These are phyloP conservation scores for Trichoderma reesei DNA, from an alignment of 495 filamentous ascomycete species.

Conservation along the genomic window DNA sequence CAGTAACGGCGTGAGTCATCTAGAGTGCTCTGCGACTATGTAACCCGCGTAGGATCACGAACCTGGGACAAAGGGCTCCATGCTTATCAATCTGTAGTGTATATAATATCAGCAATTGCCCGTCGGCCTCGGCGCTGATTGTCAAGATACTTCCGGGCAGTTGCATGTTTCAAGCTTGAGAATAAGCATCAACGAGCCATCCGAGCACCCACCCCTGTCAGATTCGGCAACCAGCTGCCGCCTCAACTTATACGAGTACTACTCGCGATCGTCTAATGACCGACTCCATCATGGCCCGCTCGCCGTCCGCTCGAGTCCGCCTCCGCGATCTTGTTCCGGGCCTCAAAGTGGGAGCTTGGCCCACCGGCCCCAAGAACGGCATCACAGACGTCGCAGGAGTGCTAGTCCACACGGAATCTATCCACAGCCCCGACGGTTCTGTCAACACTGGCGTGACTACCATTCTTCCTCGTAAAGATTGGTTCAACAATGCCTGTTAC, in stretches of 20 bases:
- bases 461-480: slow-evolving; percentile 39
- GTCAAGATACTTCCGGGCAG: background rate
- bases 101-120: background rate
- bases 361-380: slow-evolving; percentile 36
- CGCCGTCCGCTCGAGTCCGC: background rate
- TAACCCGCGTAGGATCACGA: no score
- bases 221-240: background rate
- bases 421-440: slow-evolving; percentile 17
- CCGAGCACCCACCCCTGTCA: background rate
- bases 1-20: background rate
- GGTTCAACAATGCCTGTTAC: slow-evolving; percentile 38
- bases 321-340: slow-evolving; percentile 34
- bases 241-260: background rate
- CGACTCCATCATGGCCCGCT: background rate
- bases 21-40: background rate
- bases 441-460: slow-evolving; percentile 42
- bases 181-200: background rate
- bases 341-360: slow-evolving; percentile 27
- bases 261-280: background rate
- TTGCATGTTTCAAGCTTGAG: background rate
- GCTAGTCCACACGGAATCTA: slow-evolving; percentile 36
- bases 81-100: background rate
- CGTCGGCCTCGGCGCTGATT: background rate
- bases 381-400: slow-evolving; percentile 43
- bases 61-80: background rate